Evolutionary conservation across 2,329 filamentous ascomycete species (phyloP), one percentile per base, ranked within the genome.

Genomic region (Neoascochyta sp.): DNA sequence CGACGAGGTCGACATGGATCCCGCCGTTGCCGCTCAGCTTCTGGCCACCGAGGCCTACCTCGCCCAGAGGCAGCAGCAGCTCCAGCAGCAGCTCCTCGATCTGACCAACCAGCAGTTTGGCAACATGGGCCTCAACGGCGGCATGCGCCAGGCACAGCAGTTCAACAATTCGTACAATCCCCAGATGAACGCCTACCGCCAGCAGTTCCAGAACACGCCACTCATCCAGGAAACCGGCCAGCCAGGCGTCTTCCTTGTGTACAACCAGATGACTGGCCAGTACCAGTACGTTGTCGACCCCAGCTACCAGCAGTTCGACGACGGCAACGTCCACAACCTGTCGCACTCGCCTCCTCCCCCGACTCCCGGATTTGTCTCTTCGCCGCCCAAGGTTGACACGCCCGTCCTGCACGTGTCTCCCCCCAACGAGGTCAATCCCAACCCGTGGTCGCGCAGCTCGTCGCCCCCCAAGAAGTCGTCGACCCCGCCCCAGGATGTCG

Each of bases 11-110:
- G 76, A 85, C 39, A 85, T 94, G 68, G 92, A 96, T 53, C 87
- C 89, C 29, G 82, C 78, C 39, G 65, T 93, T 30, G 92, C 95
- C 47, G 86, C 88, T 30, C 87, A 95, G 65, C 73, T 96, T 43
- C 78, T 95, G 55, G 84, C 87, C 34, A 93, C 88, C 53, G 95
- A 95, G 63, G 69, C 92, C 60, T 94, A 93, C 57, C 75, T 98
- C 28, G 87, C 88, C 22, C 87, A 95, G 58, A 89, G 95, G 66
- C 90, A 96, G 67, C 88, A 95, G 68, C 83, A 86, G 44, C 78
- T 96, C 29, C 89, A 96, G 67, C 89, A 95, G 67, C 88, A 96
- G 67, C 75, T 96, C 46, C 78, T 87, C 48, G 85, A 71, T 45
- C 80, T 95, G 14, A 92, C 90, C 54, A 55, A 55, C n/a, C 57